A percentile compares a stretch with the other conserved stretches of the same genome.
phyloP scores from a whole-genome alignment of 176 grass and related monocot genomes.

The Zizania latifolia region DNA sequence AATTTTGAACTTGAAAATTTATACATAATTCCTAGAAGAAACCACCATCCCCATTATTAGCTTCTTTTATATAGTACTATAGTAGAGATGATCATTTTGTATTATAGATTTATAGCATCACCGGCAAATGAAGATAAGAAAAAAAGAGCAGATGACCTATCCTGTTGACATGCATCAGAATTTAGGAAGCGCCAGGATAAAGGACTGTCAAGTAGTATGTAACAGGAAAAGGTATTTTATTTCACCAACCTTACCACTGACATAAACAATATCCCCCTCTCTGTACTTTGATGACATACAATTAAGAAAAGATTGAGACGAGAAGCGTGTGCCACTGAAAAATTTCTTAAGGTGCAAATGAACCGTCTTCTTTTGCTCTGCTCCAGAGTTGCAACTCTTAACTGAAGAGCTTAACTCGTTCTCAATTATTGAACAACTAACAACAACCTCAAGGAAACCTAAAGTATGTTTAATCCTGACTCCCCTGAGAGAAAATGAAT shows the following conservation, averaged over 20 bases:
- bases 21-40: too few species aligned
- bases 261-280: conserved; percentile 78
- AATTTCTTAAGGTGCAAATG: conserved; percentile 90
- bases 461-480: conserved; percentile 44
- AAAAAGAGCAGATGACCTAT: conserved; percentile 14
- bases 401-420: conserved; percentile 42
- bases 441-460: conserved; percentile 63
- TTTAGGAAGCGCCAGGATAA: conserved; percentile 1
- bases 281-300: conserved; percentile 68
- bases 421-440: conserved; percentile 57
- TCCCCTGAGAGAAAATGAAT: conserved; percentile 49
- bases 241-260: conserved; percentile 93
- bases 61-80: too few species aligned
- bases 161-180: conserved; percentile 12
- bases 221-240: conserved; percentile 20
- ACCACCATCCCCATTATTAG: too few species aligned
- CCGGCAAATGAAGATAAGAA: conserved; percentile 8
- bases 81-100: conserved; percentile 1
- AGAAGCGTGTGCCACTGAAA: conserved; percentile 57
- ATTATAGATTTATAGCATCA: conserved; percentile 9
- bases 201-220: conserved; percentile 16
- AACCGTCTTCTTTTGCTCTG: conserved; percentile 55
- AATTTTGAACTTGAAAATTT: too few species aligned
- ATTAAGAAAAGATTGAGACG: conserved; percentile 55
- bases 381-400: conserved; percentile 20